A percentile compares a stretch with the other conserved stretches of the same genome.
Evolutionary conservation across 192 early-diverging fungal genomes (phyloP).

Genomic region (Gryganskiella cystojenkinii): DNA sequence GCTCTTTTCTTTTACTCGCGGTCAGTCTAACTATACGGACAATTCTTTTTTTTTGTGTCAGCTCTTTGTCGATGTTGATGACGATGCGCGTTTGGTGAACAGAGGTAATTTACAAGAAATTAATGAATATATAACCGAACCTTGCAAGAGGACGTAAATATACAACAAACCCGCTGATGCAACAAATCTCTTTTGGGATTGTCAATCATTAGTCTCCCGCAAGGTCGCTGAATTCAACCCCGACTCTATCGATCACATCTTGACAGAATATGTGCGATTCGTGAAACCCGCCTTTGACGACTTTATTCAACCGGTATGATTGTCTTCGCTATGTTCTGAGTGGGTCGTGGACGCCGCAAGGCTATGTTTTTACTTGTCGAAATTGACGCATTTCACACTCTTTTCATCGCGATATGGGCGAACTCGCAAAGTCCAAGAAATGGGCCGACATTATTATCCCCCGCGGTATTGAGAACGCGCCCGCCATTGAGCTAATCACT

Average conservation of each 20-base stretch:
- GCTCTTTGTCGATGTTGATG: conserved; percentile 85
- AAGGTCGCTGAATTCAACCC: conserved; percentile 31
- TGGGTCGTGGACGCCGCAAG: too few species aligned
- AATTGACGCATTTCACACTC: too few species aligned
- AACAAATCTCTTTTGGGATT: conserved; percentile 36
- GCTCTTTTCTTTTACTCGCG: neutral
- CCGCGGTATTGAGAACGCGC: conserved; percentile 68
- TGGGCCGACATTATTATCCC: conserved; percentile 84
- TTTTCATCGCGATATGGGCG: too few species aligned
- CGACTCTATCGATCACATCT: conserved; percentile 62
- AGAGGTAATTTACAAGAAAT: conserved; percentile 51
- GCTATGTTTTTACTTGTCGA: too few species aligned
- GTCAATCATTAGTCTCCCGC: conserved; percentile 26
- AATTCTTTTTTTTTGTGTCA: neutral
- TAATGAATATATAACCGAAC: too few species aligned
- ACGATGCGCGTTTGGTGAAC: conserved; percentile 75
- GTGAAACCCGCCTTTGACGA: conserved; percentile 92
- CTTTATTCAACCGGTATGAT: conserved; percentile 84
- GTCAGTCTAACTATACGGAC: neutral
- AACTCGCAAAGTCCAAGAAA: conserved; percentile 79
- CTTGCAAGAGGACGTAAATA: neutral
- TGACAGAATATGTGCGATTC: conserved; percentile 77
- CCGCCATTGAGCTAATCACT: conserved; percentile 72
- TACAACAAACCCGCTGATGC: conserved; percentile 8
- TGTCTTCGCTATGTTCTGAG: too few species aligned